Base-by-base conservation (phyloP, 2,329 filamentous ascomycete genomes). In the Fusarium heterosporum region DNA sequence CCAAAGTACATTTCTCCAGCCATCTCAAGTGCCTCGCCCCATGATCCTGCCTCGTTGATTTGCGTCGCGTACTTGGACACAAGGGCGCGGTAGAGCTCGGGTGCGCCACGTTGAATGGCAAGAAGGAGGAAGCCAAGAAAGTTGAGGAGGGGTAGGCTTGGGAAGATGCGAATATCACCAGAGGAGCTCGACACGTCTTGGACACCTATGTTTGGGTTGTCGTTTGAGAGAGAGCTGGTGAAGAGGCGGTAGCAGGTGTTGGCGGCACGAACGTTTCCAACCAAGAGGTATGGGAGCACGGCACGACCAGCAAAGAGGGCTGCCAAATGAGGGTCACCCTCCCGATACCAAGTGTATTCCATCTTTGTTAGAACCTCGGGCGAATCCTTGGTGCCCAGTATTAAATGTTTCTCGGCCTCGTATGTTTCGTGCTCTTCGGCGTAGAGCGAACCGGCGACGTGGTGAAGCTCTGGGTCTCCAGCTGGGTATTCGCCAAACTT, bases 1-100 rank as follows among this genome's bases (percentile, higher is more conserved):
- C 89, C 89, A 80, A 99, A 99, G 83, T 98, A 99, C 88, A 97
- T 94, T 82, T 99, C 95, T 47, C 91, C 95, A 72, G 99, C 90
- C 78, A 93, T 89, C 71, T 93, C 90, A 62, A 99, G 81, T 25
- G 93, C 86, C 75, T 93, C 93, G 32, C 89, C 87, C 95, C 95
- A 98, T 13, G 85, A 84, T 7, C 87, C 87, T 2, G 89, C 83
- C 71, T 98, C 95, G 72, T 89, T 89, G 60, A 98, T 85, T 73
- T 97, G 88, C 8, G 83, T 78, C 36, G 89, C 87, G 78, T 98
- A 99, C 76, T 97, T 96, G 61, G 85, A 87, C 71, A 90, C 88
- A 70, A 99, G 82, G 77, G 94, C 90, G 74, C 89, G 89, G 82
- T 92, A 99, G 47, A 96, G 81, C 72, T 96, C 92, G n/a, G 84